Evolutionary conservation across 768 basidiomycete genomes (phyloP), one percentile per base, ranked within the genome.

Genomic region (Russula vinacea): DNA sequence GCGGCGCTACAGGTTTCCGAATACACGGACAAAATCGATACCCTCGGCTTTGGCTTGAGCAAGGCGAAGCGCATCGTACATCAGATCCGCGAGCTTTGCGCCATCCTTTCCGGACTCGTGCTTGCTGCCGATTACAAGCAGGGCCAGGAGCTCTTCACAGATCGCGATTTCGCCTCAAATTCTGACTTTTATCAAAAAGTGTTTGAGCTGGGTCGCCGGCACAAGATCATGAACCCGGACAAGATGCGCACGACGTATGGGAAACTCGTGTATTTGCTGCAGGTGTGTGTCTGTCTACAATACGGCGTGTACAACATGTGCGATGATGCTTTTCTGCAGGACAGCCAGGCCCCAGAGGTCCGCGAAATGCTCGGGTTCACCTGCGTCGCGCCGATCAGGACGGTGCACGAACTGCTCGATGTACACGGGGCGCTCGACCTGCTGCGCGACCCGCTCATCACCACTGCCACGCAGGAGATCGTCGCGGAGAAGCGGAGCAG

Each of bases 201-300:
- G 29, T 93, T 93, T 67, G 91, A 93, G 75, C 81, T 93, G 26
- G 90, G 92, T 22, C 79, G 90, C 56, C 81, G 91, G 62, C 89
- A 92, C 72, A 93, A 93, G 74, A 93, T 94, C 71, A 92, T 90
- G 89, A 94, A 93, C 69, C 92, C 92, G 0, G 92, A 93, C 71
- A 92, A 92, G 70, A 92, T 93, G 91, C 82, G 92, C 29, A 86
- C 88, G 33, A 93, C 89, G 9, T 94, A 94, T 65, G 92, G 92
- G 11, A 93, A 93, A 71, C 76, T 93, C 64, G 86, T 92, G 39
- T 93, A 92, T 74, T 76, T 93, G 60, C 80, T 92, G 39, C 89
- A 92, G 82, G 89, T 88, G 66, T 88, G 66, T 68, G 78, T 71
- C 44, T 17, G 29, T n/a, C 29, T 50, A 29, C 35, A 10, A 6